These are phyloP conservation scores for Gaultheria prostrata DNA, from an alignment of 148 eudicot species.

Conservation along the genomic window DNA sequence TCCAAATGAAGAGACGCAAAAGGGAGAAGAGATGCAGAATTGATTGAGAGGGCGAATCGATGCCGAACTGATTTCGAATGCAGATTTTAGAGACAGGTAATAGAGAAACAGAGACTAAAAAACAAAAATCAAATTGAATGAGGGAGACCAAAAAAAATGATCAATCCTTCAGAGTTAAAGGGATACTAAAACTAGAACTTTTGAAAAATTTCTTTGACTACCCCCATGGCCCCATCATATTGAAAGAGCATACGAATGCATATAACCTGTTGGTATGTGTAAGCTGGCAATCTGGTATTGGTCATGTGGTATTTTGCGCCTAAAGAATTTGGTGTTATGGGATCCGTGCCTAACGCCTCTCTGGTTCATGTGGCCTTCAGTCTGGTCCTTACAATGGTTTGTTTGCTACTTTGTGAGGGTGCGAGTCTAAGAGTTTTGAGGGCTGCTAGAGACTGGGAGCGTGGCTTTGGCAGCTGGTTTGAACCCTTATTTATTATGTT, in stretches of 20 bases:
- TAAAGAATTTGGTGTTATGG: background rate
- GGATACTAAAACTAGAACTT: background rate
- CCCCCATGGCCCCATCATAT: background rate
- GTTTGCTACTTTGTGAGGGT: background rate
- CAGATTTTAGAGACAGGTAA: no score
- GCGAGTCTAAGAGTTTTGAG: background rate
- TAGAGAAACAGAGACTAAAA: no score
- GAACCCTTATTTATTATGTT: no score
- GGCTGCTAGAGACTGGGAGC: no score
- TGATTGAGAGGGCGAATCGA: no score
- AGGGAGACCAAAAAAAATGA: no score
- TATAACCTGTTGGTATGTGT: background rate
- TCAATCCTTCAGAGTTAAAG: no score
- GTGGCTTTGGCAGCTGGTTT: no score
- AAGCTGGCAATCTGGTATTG: background rate
- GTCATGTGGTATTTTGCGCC: background rate
- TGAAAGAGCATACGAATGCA: background rate
- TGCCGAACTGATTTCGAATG: no score
- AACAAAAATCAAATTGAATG: no score
- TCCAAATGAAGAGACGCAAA: no score
- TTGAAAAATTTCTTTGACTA: background rate
- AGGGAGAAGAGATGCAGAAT: no score
- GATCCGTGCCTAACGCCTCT: background rate
- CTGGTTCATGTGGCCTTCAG: background rate
- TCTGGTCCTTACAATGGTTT: background rate